A percentile compares a stretch with the other conserved stretches of the same genome.
Evolutionary conservation across 2,329 filamentous ascomycete genomes (phyloP).

Genomic region (Penicillium sp.): DNA sequence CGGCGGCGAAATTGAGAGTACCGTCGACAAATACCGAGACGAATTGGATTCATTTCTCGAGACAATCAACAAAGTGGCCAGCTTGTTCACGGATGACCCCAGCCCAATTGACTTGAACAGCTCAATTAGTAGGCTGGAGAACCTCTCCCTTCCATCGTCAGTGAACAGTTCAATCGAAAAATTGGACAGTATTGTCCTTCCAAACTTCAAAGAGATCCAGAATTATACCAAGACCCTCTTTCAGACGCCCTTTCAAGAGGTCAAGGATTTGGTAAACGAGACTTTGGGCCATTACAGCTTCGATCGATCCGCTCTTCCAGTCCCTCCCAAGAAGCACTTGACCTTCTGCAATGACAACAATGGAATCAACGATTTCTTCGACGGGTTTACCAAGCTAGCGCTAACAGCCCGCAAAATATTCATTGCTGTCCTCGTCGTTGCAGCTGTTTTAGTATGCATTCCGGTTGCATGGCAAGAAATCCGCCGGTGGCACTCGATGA

Average conservation of each 20-base stretch:
- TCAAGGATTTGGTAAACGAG: slow-evolving; percentile 70
- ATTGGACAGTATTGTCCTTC: slow-evolving; percentile 71
- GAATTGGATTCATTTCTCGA: slow-evolving; percentile 54
- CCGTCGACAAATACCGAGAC: slow-evolving; percentile 51
- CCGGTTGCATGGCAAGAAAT: slow-evolving; percentile 82
- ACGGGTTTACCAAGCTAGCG: slow-evolving; percentile 65
- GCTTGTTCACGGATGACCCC: slow-evolving; percentile 47
- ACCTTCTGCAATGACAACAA: slow-evolving; percentile 87
- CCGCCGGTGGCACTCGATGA: slow-evolving; percentile 70
- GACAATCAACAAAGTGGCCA: slow-evolving; percentile 58
- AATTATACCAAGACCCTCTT: slow-evolving; percentile 77
- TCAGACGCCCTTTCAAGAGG: slow-evolving; percentile 73
- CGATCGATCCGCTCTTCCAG: slow-evolving; percentile 72
- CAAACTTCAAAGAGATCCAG: slow-evolving; percentile 78
- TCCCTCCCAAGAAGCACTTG: slow-evolving; percentile 77
- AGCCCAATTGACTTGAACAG: slow-evolving; percentile 65
- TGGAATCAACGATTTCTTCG: slow-evolving; percentile 80
- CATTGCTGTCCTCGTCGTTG: slow-evolving; percentile 68
- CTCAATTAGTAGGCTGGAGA: slow-evolving; percentile 65
- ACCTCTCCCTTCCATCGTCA: slow-evolving; percentile 66
- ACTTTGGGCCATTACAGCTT: slow-evolving; percentile 74
- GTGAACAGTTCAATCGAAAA: slow-evolving; percentile 68
- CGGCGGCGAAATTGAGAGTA: slow-evolving; percentile 47
- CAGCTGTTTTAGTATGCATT: slow-evolving; percentile 70
- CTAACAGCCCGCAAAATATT: slow-evolving; percentile 70